These are phyloP conservation scores for Silene latifolia DNA, from an alignment of 148 eudicot species.

Conservation along the genomic window DNA sequence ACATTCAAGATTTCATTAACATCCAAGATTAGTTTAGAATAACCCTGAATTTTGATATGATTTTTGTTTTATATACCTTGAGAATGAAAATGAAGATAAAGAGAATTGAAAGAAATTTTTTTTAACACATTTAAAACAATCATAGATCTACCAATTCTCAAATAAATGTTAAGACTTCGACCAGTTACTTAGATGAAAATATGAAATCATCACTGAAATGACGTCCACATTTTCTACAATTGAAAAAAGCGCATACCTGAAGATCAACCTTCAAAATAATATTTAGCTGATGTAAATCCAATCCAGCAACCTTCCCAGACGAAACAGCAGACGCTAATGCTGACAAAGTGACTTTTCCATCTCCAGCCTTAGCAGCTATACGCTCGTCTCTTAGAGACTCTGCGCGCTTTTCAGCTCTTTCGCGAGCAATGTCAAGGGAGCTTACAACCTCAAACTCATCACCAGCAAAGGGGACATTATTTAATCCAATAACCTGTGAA, in stretches of 20 bases:
- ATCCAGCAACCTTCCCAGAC: slow-evolving; percentile 53
- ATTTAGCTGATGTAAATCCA: slow-evolving; percentile 89
- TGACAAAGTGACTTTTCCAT: slow-evolving; percentile 82
- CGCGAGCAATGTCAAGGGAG: slow-evolving; percentile 84
- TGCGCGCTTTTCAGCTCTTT: slow-evolving; percentile 65
- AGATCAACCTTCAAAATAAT: slow-evolving; percentile 87
- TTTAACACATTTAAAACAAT: not conserved
- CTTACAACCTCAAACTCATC: slow-evolving; percentile 88
- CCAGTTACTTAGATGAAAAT: not conserved
- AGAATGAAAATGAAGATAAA: not conserved
- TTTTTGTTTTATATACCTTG: not conserved
- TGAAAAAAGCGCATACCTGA: slow-evolving; percentile 45
- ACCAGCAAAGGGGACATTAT: slow-evolving; percentile 88
- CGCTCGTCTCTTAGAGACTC: slow-evolving; percentile 57
- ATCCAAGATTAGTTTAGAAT: not conserved
- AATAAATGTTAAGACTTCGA: not conserved
- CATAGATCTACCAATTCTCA: not conserved
- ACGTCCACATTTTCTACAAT: not conserved
- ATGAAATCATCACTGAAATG: not conserved
- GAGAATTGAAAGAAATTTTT: not conserved
- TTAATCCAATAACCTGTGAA: slow-evolving; percentile 78
- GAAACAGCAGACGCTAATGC: slow-evolving; percentile 89
- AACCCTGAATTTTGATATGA: not conserved
- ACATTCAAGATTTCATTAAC: not conserved
- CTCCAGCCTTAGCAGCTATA: slow-evolving; percentile 80